These are phyloP conservation scores for Aristolochia contorta DNA, from an alignment of 164 flowering plant genomes.

Conservation along the genomic window DNA sequence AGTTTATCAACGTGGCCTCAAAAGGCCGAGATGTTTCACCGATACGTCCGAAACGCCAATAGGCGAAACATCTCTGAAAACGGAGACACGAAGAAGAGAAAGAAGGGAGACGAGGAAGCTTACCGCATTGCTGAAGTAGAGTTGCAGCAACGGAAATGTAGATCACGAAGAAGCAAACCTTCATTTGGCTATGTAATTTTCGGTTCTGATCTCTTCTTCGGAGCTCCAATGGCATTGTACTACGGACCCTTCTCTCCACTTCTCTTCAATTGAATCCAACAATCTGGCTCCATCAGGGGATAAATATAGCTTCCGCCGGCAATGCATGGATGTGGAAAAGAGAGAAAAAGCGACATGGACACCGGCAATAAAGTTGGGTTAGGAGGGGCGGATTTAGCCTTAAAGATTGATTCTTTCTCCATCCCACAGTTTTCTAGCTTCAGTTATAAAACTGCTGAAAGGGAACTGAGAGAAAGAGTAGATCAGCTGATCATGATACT, in stretches of 20 bases:
- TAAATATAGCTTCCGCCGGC: slow-evolving; percentile 2
- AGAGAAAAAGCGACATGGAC: slow-evolving; percentile 1
- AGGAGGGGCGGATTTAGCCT: neutral
- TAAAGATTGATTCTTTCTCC: slow-evolving; percentile 22
- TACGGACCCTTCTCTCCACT: neutral
- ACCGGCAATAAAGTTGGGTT: slow-evolving; percentile 5
- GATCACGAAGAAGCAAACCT: slow-evolving; percentile 13
- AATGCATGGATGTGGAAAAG: neutral
- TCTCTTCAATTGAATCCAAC: slow-evolving; percentile 1
- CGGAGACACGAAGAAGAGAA: neutral
- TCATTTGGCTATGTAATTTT: neutral
- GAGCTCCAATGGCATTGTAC: neutral
- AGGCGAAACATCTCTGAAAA: neutral
- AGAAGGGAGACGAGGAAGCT: slow-evolving; percentile 1
- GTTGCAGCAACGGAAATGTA: slow-evolving; percentile 18
- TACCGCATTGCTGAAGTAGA: slow-evolving; percentile 35
- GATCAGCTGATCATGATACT: neutral
- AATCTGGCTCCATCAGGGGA: neutral
- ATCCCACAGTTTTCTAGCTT: slow-evolving; percentile 12
- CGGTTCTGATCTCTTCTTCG: too few relatives aligned
- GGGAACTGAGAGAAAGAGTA: neutral
- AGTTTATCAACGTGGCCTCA: too few relatives aligned
- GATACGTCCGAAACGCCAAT: neutral
- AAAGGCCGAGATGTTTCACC: too few relatives aligned
- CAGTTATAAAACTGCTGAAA: slow-evolving; percentile 2